phyloP scores from a whole-genome alignment of 148 eudicot species.

The Silene latifolia region DNA sequence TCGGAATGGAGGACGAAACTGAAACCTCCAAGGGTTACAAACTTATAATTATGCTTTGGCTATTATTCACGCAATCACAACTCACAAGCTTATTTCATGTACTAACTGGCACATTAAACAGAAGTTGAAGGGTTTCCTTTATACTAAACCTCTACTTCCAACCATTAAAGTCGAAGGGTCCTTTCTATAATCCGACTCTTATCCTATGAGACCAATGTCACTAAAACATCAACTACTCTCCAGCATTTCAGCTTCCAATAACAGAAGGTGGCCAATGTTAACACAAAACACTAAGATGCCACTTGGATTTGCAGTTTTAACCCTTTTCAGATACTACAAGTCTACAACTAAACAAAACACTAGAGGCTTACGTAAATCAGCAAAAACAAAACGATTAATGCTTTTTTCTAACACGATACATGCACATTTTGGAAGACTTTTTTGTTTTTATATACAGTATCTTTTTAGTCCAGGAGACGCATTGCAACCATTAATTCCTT shows the following conservation, averaged over 20 bases:
- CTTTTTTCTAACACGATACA: neutral
- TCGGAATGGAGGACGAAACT: too few species aligned
- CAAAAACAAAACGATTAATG: neutral
- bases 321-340: neutral
- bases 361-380: neutral
- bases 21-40: too few species aligned
- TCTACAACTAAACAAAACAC: neutral
- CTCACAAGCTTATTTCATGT: neutral
- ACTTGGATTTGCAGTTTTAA: neutral
- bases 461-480: neutral
- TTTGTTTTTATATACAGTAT: neutral
- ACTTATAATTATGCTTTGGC: neutral
- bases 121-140: neutral
- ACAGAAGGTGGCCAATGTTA: neutral
- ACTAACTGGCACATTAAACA: neutral
- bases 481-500: constrained; percentile 1
- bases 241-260: neutral
- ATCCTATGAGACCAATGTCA: neutral
- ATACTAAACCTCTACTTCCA: too few species aligned
- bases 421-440: neutral
- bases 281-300: neutral
- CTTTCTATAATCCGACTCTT: neutral
- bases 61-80: neutral
- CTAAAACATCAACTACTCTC: neutral
- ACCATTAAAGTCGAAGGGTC: too few species aligned